Base-by-base conservation (phyloP, 805 yeast species). In the Scheffersomyces ergatensis region DNA sequence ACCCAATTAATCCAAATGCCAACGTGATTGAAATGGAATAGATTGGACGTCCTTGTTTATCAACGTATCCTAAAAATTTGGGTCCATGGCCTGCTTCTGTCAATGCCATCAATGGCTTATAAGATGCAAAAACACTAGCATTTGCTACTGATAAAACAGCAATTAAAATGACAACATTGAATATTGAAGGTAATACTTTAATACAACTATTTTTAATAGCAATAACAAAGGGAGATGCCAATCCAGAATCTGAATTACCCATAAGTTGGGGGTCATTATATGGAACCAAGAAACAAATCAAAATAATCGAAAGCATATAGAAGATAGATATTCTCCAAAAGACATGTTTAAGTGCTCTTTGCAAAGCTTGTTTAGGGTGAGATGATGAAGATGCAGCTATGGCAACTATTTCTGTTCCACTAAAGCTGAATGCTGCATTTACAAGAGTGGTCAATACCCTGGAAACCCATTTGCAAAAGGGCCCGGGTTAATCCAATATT, bases 141-240 rank as follows among this genome's bases (percentile, higher is more conserved):
- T 83, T 83, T 51, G 86, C 88, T 39, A 83, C 89, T 9, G 88
- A 82, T 40, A 83, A 62, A 25, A 83, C 86, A 7, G 89, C 81
- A 45, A 83, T 58, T 65, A 83, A 66, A 47, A 83, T 81, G 34
- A 83, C 86, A 20, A 78, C 85, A 56, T 83, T 83, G 68, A 83
- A 81, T 47, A 83, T 75, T 44, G 81, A 78, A 38, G 89, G 89
- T 37, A 82, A 71, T 34, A 78, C 83, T 34, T 62, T 64, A 49
- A 83, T 77, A 50, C 84, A 83, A 29, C 77, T 83, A 37, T 72
- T 63, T 15, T 72, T 63, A 45, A 82, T 76, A 30, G 89, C 87
- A 59, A 83, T 72, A 50, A 83, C 89, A 56, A 82, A 83, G 17
- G 89, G 89, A n/a, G 89, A 82, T 23, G 86, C 82, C 29, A 76